These are phyloP conservation scores for Aspergillus panamensis DNA, from an alignment of 495 filamentous ascomycete species.

Conservation along the genomic window DNA sequence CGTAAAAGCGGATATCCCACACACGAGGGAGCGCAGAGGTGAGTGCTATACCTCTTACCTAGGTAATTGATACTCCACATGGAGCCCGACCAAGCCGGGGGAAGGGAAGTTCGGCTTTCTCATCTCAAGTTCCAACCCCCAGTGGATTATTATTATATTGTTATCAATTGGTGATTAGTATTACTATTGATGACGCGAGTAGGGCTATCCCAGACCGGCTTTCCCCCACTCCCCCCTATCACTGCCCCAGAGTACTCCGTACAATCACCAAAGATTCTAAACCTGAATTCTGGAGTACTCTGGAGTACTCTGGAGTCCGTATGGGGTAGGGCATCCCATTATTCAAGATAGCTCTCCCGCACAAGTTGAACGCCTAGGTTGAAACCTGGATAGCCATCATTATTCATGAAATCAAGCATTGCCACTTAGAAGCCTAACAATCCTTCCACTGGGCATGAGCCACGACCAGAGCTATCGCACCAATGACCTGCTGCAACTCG, in stretches of 20 bases:
- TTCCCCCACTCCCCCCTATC: background rate
- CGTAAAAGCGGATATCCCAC: background rate
- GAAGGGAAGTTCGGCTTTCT: constrained; percentile 7
- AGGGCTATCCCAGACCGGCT: constrained; percentile 6
- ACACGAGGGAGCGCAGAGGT: too few relatives aligned
- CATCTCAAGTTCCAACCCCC: background rate
- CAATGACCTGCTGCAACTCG: background rate
- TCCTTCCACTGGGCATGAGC: background rate
- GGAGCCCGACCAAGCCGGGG: constrained; percentile 10
- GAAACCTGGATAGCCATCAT: background rate
- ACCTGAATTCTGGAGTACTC: too few relatives aligned
- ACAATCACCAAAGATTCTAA: too few relatives aligned
- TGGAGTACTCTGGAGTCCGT: too few relatives aligned
- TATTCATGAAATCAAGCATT: constrained; percentile 1
- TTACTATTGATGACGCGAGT: background rate
- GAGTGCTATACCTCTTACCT: background rate
- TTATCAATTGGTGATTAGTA: too few relatives aligned
- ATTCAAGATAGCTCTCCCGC: too few relatives aligned
- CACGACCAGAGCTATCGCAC: background rate
- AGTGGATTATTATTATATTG: too few relatives aligned
- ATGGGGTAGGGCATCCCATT: too few relatives aligned
- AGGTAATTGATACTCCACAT: constrained; percentile 5
- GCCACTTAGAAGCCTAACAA: background rate
- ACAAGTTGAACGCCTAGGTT: too few relatives aligned
- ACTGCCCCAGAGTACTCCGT: background rate